Percentiles rank a stretch among this genome's conserved stretches.
Conservation (phyloP, 257 asterid genomes). For the Solanum etuberosum region DNA sequence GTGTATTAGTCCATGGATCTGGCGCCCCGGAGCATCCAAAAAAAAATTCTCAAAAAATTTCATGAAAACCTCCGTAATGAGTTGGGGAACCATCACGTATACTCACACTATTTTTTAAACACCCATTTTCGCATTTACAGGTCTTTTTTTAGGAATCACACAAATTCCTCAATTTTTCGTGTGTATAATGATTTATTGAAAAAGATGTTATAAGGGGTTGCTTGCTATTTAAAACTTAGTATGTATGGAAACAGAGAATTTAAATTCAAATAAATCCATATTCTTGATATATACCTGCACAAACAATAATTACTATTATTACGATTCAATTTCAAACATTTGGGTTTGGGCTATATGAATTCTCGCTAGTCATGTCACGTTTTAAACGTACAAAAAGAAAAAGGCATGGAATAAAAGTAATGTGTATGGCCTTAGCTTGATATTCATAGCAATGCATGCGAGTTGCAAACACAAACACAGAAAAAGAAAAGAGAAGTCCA, state of each 20-base stretch:
- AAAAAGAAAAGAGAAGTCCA: not conserved
- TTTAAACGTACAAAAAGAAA: not conserved
- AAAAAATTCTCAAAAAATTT: too few species aligned
- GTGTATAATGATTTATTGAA: not conserved
- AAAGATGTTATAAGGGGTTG: not conserved
- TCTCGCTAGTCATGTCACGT: not conserved
- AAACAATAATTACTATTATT: not conserved
- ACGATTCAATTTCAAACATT: not conserved
- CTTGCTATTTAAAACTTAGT: not conserved
- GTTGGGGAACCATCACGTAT: too few species aligned
- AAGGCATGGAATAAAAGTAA: not conserved
- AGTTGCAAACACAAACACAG: not conserved
- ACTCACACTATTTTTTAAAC: too few species aligned
- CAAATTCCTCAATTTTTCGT: too few species aligned
- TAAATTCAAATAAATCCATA: not conserved
- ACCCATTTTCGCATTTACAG: too few species aligned
- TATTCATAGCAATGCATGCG: not conserved
- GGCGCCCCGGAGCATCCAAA: too few species aligned
- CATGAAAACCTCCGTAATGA: too few species aligned
- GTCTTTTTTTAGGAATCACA: rapidly evolving
- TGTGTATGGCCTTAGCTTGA: not conserved
- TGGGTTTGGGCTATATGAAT: not conserved
- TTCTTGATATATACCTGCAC: too few species aligned
- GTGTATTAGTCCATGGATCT: too few species aligned
- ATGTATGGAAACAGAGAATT: too few species aligned